A percentile compares a stretch with the other conserved stretches of the same genome.
Conservation (phyloP, 257 asterid species). For the Paraleonurus japonicus region DNA sequence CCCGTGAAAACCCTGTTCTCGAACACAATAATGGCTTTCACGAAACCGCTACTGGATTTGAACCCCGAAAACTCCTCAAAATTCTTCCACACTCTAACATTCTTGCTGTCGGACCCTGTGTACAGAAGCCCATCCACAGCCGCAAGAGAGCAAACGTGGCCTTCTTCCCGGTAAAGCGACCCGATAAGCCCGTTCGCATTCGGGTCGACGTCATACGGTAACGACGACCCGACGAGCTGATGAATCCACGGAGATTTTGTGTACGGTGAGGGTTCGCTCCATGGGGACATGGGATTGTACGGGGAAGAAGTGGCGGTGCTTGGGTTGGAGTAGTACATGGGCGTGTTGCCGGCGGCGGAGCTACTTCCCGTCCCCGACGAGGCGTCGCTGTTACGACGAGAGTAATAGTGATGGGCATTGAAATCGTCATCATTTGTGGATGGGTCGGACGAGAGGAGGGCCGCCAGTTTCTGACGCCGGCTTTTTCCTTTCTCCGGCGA, state of each 20-base stretch:
- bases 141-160: slow-evolving; percentile 76
- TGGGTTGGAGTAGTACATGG: slow-evolving; percentile 33
- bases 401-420: neutral
- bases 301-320: slow-evolving; percentile 56
- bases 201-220: slow-evolving; percentile 13
- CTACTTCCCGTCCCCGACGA: slow-evolving; percentile 19
- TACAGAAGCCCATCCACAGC: slow-evolving; percentile 55
- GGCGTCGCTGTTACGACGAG: slow-evolving; percentile 42
- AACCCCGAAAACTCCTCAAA: slow-evolving; percentile 68
- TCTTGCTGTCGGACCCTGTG: slow-evolving; percentile 88
- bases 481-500: slow-evolving; percentile 32
- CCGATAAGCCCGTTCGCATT: slow-evolving; percentile 46
- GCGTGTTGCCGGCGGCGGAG: slow-evolving; percentile 18
- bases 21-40: slow-evolving; percentile 65
- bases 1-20: slow-evolving; percentile 68
- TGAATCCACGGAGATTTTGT: slow-evolving; percentile 76
- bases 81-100: slow-evolving; percentile 76
- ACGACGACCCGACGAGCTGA: slow-evolving; percentile 25
- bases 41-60: slow-evolving; percentile 75
- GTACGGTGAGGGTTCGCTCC: slow-evolving; percentile 72
- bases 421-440: no score
- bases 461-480: slow-evolving; percentile 47
- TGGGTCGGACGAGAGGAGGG: slow-evolving; percentile 39
- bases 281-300: slow-evolving; percentile 57
- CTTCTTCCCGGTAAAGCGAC: slow-evolving; percentile 62